phyloP scores from a whole-genome alignment of 345 rosid species.

The Odontarrhena argentea region DNA sequence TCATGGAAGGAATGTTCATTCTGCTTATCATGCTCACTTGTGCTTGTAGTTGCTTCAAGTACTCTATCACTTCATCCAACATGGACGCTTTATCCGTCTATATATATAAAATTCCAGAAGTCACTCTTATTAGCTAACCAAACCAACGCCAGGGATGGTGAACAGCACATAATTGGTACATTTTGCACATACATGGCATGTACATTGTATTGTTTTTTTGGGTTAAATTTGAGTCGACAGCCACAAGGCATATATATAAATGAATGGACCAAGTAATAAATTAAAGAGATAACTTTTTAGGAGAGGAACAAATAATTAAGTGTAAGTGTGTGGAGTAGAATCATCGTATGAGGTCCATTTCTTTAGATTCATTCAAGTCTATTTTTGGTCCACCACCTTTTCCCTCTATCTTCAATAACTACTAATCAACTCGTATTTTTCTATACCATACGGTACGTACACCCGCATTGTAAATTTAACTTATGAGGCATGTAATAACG shows the following conservation, averaged over 20 bases:
- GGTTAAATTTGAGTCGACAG: slow-evolving; percentile 26
- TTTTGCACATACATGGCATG: background rate
- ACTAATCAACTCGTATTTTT: background rate
- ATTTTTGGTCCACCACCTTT: slow-evolving; percentile 52
- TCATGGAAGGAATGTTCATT: slow-evolving; percentile 73
- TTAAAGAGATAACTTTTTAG: slow-evolving; percentile 18
- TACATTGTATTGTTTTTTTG: slow-evolving; percentile 9
- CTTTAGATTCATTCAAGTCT: slow-evolving; percentile 34
- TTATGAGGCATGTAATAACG: slow-evolving; percentile 16
- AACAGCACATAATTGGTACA: slow-evolving; percentile 7
- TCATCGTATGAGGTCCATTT: slow-evolving; percentile 42
- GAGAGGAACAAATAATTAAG: slow-evolving; percentile 24
- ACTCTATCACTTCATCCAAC: slow-evolving; percentile 96
- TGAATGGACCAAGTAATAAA: slow-evolving; percentile 27
- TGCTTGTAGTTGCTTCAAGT: slow-evolving; percentile 85
- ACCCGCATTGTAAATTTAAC: background rate
- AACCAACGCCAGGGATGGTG: slow-evolving; percentile 11
- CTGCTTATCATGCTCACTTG: slow-evolving; percentile 83
- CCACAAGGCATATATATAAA: slow-evolving; percentile 34
- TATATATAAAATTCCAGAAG: background rate
- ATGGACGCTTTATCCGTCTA: slow-evolving; percentile 98
- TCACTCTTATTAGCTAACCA: background rate
- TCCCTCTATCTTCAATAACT: slow-evolving; percentile 1
- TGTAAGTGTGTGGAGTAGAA: slow-evolving; percentile 55
- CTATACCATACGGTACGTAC: background rate